Conservation (phyloP, 768 basidiomycete species). For the Mycena belliarum region DNA sequence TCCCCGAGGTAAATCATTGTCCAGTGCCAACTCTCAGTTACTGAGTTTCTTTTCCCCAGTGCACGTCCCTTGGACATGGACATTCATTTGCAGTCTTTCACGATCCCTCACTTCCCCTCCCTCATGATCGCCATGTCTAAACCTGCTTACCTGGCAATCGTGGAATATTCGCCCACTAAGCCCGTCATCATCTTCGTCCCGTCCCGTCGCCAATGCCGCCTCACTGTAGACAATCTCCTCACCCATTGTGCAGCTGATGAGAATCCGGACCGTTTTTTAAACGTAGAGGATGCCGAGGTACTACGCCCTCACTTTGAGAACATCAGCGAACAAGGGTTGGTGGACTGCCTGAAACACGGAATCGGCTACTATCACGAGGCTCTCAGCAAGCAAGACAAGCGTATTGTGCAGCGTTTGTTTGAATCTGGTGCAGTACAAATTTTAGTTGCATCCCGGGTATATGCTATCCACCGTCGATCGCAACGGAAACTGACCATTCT, state of each 20-base stretch:
- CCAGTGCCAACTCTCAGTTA: background rate
- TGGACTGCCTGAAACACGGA: constrained; percentile 83
- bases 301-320: constrained; percentile 89
- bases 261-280: constrained; percentile 82
- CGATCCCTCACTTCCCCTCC: constrained; percentile 96
- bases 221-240: constrained; percentile 90
- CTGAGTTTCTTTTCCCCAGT: constrained; percentile 39
- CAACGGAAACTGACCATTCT: background rate
- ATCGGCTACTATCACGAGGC: constrained; percentile 97
- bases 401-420: constrained; percentile 90
- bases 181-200: constrained; percentile 94
- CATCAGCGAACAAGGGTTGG: constrained; percentile 71
- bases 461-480: constrained; percentile 16
- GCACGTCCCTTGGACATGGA: constrained; percentile 98
- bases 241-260: constrained; percentile 88
- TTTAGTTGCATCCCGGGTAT: constrained; percentile 88
- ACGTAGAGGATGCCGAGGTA: constrained; percentile 73
- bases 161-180: constrained; percentile 81
- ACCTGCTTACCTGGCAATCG: constrained; percentile 90
- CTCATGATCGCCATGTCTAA: constrained; percentile 99
- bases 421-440: constrained; percentile 94
- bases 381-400: constrained; percentile 87
- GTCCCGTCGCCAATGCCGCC: constrained; percentile 88
- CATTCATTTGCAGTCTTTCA: constrained; percentile 94
- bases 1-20: constrained; percentile 67